Base-by-base conservation (phyloP, 73 alveolate species). In the Paramecium caudatum region DNA sequence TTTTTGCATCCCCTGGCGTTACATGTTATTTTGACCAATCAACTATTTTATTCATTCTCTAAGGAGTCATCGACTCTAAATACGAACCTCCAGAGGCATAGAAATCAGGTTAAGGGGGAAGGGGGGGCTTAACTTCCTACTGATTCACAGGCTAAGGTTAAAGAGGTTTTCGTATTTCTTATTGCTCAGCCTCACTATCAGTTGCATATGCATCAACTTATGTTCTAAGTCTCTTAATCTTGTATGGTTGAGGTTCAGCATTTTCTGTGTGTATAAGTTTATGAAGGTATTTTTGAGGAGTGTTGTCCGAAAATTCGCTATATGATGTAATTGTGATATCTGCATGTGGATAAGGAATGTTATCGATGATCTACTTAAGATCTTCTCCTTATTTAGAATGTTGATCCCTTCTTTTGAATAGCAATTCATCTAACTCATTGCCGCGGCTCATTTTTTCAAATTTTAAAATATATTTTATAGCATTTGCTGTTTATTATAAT, bases 21-120 rank as follows among this genome's bases (percentile, higher is more conserved):
- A 74, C 88, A 74, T 74, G 62, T 21, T 74, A 27, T 45, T 74
- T 74, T 12, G 88, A 74, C 88, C 88, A 74, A 74, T 74, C 88
- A 1, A 74, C 88, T 19, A 74, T 74, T 16, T 45, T 23, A 21
- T 74, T 74, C 88, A 74, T 74, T 41, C 88, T 3, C 43, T 74
- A 74, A 5, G 88, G 88, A 41, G 88, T 74, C 88, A 74, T 74
- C 19, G 88, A 74, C 43, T 74, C 88, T 39, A 74, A 41, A 43
- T 74, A 74, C 9, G 88, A 74, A 27, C 80, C 80, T 19, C 80
- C 80, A 2, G 88, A 74, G 17, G 88, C 88, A 37, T 55, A 55
- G 17, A 55, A 55, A 55, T 55, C 80, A 27, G 23, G n/a, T 55
- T 55, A 27, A 55, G 80, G 80, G 10, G 30, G 46, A 9, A 55